Base-by-base conservation (phyloP, 1,284 basidiomycete species). In the Farysia itapuensis region DNA sequence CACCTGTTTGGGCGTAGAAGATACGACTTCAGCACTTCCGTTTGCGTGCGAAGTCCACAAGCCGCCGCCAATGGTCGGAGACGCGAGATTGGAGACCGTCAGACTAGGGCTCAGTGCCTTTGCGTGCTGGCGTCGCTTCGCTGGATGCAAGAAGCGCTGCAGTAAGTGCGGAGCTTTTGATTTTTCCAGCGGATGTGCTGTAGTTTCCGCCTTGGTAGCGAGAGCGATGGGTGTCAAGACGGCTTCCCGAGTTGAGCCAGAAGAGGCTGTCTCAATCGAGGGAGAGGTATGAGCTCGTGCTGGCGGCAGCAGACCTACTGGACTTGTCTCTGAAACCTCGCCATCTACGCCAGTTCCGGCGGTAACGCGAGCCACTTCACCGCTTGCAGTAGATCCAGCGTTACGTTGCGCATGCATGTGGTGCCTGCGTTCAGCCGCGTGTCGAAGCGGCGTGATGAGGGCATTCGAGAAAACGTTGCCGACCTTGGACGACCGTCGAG, bases 381-480 rank as follows among this genome's bases (percentile, higher is more conserved):
- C 58, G 16, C 39, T 44, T 4, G 58, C 50, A 4, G 39, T 35
- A 23, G 41, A 22, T n/a, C n/a, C n/a, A 6, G 24, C 23, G n/a
- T n/a, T 49, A n/a, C 51, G 20, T 20, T 43, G 43, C 20, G 48
- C 37, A 4, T 51, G 45, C 39, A 34, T 21, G 26, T 44, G 33
- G 6, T 50, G 56, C n/a, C 51, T 41, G 13, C 51, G 47, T 35
- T 61, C 59, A 1, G 48, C 52, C n/a, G 59, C 59, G 9, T 57
- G 48, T 15, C 47, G 34, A 21, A 63, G 16, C 4, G 58, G 58
- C 15, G 39, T 44, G 24, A 56, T 43, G 19, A 63, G 36, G 1
- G 45, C 59, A 21, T 58, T 39, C 9, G 57, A 52, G 1, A 67
- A 47, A 9, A 43, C 61, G 14, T 40, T 65, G 20, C 56, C 49